Conservation (phyloP, 352 stramenopile species). For the Phytopythium litorale region DNA sequence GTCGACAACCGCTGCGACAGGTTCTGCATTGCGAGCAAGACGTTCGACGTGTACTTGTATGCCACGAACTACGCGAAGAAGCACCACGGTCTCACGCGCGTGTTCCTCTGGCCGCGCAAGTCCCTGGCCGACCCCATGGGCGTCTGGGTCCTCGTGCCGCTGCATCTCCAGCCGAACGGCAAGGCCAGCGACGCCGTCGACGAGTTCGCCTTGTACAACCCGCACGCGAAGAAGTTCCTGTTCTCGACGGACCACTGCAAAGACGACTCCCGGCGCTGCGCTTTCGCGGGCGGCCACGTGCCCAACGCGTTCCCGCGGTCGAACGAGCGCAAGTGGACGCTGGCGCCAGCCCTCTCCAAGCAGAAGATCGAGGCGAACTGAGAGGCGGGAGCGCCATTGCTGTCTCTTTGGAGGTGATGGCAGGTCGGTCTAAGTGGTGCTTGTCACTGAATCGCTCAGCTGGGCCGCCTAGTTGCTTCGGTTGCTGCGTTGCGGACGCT, state of each 20-base stretch:
- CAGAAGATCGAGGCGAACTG: background rate
- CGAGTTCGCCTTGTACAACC: conserved; percentile 1
- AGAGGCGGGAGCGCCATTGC: no score
- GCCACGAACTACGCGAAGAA: background rate
- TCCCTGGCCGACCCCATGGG: background rate
- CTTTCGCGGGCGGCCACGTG: background rate
- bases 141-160: background rate
- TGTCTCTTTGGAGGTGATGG: no score
- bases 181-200: background rate
- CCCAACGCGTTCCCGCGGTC: background rate
- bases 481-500: background rate
- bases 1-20: background rate
- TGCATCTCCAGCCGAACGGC: background rate
- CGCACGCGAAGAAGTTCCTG: background rate
- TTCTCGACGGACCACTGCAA: background rate
- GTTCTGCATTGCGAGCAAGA: background rate
- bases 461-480: no score
- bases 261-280: background rate
- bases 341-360: background rate
- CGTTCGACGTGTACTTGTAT: background rate
- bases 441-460: no score
- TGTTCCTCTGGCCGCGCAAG: background rate
- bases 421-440: no score
- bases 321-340: background rate
- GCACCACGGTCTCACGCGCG: background rate